Evolutionary conservation across 1,139 yeast species (phyloP), one percentile per base, ranked within the genome.

Genomic region (Citeromyces siamensis): DNA sequence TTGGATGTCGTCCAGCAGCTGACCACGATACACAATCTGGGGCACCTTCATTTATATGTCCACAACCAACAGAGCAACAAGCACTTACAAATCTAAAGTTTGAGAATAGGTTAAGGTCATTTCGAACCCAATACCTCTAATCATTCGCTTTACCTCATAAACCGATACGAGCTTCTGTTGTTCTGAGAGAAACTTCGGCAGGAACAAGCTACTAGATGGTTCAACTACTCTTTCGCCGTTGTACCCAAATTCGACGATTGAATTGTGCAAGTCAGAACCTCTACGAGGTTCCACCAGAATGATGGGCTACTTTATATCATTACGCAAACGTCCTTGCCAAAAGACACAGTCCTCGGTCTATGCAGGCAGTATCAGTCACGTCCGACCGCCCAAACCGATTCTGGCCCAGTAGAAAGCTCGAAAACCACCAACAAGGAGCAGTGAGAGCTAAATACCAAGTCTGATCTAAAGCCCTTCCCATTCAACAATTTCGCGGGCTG

Each of bases 151-250:
- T 53, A 56, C 59, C 59, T 52, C 33, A 31, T 31, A 18, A 18
- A 31, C 16, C 33, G 16, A 31, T 14, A 20, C 23, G 18, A 16
- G 19, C 33, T 18, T 18, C 33, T 18, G 33, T 19, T 31, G 16
- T 31, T 19, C 33, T 31, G 33, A 31, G 33, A 19, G 33, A 31
- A 31, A 31, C 19, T 31, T 34, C 36, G 27, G 58, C 58, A 53
- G 58, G 57, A 52, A 52, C 57, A 56, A 52, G 57, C 57, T 52
- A 52, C 57, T 52, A 53, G 58, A 53, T 52, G 58, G 57, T 41
- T 40, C 42, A 56, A 52, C 52, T 52, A 52, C 55, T 52, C 56
- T 52, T 52, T 51, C 55, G 54, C 55, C 56, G 56, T 56, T 52
- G 52, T 52, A 53, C 57, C 55, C 56, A 53, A 53, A 53, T 52